A percentile compares a stretch with the other conserved stretches of the same genome.
These are phyloP conservation scores for Exophiala bonariae DNA, from an alignment of 2,329 filamentous ascomycete species.

Conservation along the genomic window DNA sequence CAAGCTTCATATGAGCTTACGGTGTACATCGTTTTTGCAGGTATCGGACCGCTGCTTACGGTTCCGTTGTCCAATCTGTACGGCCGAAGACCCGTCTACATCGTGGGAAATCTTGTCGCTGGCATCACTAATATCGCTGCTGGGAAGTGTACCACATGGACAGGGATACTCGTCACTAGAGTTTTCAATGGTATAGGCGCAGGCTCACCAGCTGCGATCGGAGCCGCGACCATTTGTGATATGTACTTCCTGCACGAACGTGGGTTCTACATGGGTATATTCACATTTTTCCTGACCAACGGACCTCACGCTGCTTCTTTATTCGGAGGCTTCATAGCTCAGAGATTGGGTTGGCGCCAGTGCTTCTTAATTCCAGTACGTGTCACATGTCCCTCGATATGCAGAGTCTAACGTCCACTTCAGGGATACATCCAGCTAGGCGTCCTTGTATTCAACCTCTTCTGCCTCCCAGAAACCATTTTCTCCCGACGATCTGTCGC, in stretches of 20 bases:
- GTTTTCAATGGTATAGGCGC: conserved; percentile 20
- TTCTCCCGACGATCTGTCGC: conserved; percentile 14
- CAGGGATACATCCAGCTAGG: conserved; percentile 21
- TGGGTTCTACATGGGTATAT: conserved; percentile 22
- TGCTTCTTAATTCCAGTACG: conserved; percentile 22
- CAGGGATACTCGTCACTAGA: conserved; percentile 19
- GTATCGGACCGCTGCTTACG: conserved; percentile 32
- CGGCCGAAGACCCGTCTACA: conserved; percentile 25
- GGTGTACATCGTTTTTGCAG: conserved; percentile 36
- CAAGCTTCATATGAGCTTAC: conserved; percentile 36
- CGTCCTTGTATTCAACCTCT: conserved; percentile 19
- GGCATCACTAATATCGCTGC: conserved; percentile 22
- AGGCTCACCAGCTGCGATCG: conserved; percentile 43
- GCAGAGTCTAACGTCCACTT: too few relatives aligned
- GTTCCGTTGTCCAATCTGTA: conserved; percentile 22
- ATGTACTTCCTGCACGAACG: conserved; percentile 53
- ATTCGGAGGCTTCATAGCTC: conserved; percentile 27
- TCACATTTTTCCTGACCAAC: conserved; percentile 28
- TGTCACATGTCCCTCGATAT: neutral
- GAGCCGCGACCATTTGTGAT: conserved; percentile 65
- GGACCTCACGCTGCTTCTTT: conserved; percentile 28
- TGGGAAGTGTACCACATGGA: conserved; percentile 21
- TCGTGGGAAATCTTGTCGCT: conserved; percentile 17
- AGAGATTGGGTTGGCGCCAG: conserved; percentile 25
- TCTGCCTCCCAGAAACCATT: conserved; percentile 21